A percentile compares a stretch with the other conserved stretches of the same genome.
Conservation (phyloP, 75 land plant species). For the Isoetes taiwanensis region DNA sequence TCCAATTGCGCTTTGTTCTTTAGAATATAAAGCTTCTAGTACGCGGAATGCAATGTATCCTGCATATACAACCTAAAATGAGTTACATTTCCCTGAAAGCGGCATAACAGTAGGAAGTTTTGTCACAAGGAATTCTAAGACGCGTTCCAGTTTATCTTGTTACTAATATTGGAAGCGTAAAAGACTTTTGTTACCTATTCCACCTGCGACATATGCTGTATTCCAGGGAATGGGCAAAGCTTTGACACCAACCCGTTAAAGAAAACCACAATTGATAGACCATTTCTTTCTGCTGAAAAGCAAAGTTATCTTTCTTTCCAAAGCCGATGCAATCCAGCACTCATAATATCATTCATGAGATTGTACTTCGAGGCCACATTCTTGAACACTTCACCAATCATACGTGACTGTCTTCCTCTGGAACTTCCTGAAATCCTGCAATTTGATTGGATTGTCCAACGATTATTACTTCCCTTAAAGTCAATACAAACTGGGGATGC, state of each 20-base stretch:
- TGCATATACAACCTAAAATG: too few relatives aligned
- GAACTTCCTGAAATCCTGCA: conserved; percentile 81
- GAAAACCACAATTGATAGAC: too few relatives aligned
- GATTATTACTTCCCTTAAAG: too few relatives aligned
- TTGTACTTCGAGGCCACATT: conserved; percentile 86
- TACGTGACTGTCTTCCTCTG: conserved; percentile 63
- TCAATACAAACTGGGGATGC: too few relatives aligned
- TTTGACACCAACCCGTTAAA: conserved; percentile 85
- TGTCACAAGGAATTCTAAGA: too few relatives aligned
- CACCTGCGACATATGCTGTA: conserved; percentile 99
- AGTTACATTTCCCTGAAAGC: too few relatives aligned
- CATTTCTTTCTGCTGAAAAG: too few relatives aligned
- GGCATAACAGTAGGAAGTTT: too few relatives aligned
- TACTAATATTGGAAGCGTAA: too few relatives aligned
- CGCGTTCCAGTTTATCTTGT: too few relatives aligned
- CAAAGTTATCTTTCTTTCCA: conserved; percentile 99
- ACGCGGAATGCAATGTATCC: conserved; percentile 96
- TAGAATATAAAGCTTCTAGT: conserved; percentile 42
- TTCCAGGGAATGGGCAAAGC: conserved; percentile 84
- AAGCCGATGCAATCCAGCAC: conserved; percentile 79
- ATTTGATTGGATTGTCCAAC: too few relatives aligned
- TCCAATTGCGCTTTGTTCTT: conserved; percentile 27
- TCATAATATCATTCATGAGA: conserved; percentile 98
- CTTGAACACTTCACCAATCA: conserved; percentile 88
- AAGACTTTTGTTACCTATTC: too few relatives aligned